Base-by-base conservation (phyloP, 2,329 filamentous ascomycete genomes). In the Diaporthe nobilis region DNA sequence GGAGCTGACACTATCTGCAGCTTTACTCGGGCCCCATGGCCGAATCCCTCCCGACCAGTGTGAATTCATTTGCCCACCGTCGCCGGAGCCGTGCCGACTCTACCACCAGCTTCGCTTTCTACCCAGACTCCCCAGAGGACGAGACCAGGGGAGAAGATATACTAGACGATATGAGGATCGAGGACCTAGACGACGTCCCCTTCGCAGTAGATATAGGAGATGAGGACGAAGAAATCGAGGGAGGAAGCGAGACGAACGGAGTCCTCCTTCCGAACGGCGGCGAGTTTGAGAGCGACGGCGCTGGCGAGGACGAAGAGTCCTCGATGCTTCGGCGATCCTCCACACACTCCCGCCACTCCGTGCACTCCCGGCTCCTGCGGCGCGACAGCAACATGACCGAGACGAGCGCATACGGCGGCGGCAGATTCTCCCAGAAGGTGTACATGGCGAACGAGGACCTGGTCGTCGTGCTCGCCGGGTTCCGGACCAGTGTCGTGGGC, bases 391-490 rank as follows among this genome's bases (percentile, higher is more conserved):
- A 87, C 39, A 90, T 90, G 71, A 97, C 95, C 17, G 90, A 92
- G 77, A 89, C 87, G 42, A 95, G 94, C 80, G 88, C 89, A 77
- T 90, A 89, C 68, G 87, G 86, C 55, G 90, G 90, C 15, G 91
- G 91, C 57, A 91, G 94, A 75, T 88, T 90, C 39, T 97, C 90
- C 80, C 97, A 99, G 84, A 98, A 98, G 85, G 90, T 98, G 34
- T 97, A 98, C 84, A 95, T 99, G 85, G 88, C 92, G 75, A 98
- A 95, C 57, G 97, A 99, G 84, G 97, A 99, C 83, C 87, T 99
- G 78, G 98, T 95, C 1, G 95, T 98, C 80, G 96, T 96, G 39
- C 92, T 98, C 81, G 95, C 96, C 34, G 97, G 97, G 0, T 99
- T 98, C 84, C 92, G 90, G 68, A 98, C 95, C 4, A 96, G 93